Evolutionary conservation across 2,329 filamentous ascomycete genomes (phyloP).

Genomic region (Diaporthe sp.): DNA sequence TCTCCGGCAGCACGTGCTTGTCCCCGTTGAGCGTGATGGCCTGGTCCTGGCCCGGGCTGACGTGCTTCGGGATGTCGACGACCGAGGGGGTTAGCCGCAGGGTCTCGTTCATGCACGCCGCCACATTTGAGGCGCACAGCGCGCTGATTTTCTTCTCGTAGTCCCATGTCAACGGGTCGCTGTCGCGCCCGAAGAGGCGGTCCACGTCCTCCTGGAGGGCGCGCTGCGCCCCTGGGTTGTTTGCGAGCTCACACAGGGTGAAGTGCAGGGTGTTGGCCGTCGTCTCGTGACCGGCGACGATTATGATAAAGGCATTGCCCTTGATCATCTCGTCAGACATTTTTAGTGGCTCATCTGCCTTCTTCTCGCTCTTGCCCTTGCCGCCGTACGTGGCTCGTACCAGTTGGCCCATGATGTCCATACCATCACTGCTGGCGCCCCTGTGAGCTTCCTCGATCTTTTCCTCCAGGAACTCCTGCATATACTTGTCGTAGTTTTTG

Average conservation of each 20-base stretch:
- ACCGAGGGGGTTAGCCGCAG: conserved; percentile 81
- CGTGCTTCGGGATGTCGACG: conserved; percentile 78
- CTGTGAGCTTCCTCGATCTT: conserved; percentile 64
- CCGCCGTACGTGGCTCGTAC: conserved; percentile 58
- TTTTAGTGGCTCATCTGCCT: conserved; percentile 46
- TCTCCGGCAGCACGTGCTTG: conserved; percentile 69
- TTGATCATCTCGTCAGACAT: conserved; percentile 76
- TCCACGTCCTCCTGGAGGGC: conserved; percentile 79
- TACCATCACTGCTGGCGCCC: conserved; percentile 52
- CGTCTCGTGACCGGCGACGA: conserved; percentile 84
- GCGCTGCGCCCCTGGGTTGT: conserved; percentile 73
- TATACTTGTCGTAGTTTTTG: conserved; percentile 76
- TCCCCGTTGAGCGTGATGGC: conserved; percentile 70
- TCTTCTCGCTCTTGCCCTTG: conserved; percentile 42
- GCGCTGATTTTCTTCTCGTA: conserved; percentile 77
- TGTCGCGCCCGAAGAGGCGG: conserved; percentile 67
- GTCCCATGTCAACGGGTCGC: conserved; percentile 74
- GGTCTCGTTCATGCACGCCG: conserved; percentile 83
- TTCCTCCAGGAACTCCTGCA: conserved; percentile 75
- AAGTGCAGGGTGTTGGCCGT: conserved; percentile 83
- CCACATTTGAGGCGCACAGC: conserved; percentile 78
- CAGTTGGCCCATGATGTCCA: conserved; percentile 68
- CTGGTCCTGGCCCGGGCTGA: conserved; percentile 64
- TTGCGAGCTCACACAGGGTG: conserved; percentile 76
- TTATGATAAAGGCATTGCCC: conserved; percentile 78